These are phyloP conservation scores for Dalbergia cultrata DNA, from an alignment of 306 rosid genomes.

Conservation along the genomic window DNA sequence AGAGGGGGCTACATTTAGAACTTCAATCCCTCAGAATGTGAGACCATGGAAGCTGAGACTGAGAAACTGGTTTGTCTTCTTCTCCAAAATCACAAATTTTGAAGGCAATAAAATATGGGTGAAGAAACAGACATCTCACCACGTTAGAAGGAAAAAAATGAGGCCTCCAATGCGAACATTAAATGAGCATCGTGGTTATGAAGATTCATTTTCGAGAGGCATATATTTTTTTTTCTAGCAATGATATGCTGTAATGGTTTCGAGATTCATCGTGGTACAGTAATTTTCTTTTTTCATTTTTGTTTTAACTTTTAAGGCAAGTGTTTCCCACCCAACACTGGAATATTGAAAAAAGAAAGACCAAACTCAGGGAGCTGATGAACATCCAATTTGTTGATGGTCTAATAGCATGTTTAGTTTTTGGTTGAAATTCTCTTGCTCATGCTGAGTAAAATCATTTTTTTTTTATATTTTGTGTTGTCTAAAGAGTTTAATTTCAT, in stretches of 20 bases:
- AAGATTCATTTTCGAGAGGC: slow-evolving; percentile 77
- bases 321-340: background rate
- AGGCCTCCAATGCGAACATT: slow-evolving; percentile 68
- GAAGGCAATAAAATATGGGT: slow-evolving; percentile 54
- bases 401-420: too few relatives aligned
- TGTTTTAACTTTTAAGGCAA: background rate
- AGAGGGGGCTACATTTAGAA: slow-evolving; percentile 12
- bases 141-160: slow-evolving; percentile 67
- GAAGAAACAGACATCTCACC: slow-evolving; percentile 90
- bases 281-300: too few relatives aligned
- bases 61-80: slow-evolving; percentile 38
- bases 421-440: too few relatives aligned
- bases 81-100: slow-evolving; percentile 49
- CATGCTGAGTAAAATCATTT: too few relatives aligned
- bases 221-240: slow-evolving; percentile 24
- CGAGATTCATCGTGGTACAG: background rate
- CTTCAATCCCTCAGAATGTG: slow-evolving; percentile 48
- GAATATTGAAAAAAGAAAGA: too few relatives aligned
- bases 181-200: slow-evolving; percentile 67
- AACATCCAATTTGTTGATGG: too few relatives aligned
- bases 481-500: too few relatives aligned
- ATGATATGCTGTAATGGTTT: background rate
- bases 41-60: slow-evolving; percentile 48
- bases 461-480: too few relatives aligned
- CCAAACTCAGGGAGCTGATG: too few relatives aligned